phyloP scores from a whole-genome alignment of 169 alveolate species.

The Cryptosporidium tyzzeri region DNA sequence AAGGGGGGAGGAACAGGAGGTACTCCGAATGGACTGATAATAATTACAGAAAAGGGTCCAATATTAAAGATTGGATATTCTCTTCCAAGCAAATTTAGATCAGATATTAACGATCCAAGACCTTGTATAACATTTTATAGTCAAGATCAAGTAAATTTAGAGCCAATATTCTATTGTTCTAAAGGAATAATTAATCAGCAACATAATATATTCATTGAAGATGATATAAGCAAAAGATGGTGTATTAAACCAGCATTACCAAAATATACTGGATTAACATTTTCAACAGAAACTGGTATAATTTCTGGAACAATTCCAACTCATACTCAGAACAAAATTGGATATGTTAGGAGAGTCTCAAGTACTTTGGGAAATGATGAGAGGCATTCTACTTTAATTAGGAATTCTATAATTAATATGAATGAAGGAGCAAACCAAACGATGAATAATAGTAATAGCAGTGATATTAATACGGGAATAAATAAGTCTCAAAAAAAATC shows the following conservation, averaged over 20 bases:
- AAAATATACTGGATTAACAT: constrained; percentile 45
- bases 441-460: background rate
- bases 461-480: background rate
- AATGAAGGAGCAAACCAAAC: background rate
- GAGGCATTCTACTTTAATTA: background rate
- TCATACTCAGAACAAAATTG: constrained; percentile 11
- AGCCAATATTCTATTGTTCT: constrained; percentile 68
- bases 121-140: constrained; percentile 78
- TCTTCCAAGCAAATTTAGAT: constrained; percentile 71
- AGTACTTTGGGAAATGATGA: background rate
- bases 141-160: constrained; percentile 76
- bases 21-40: background rate
- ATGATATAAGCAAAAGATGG: constrained; percentile 28
- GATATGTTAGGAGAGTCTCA: constrained; percentile 1
- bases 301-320: constrained; percentile 40
- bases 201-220: background rate
- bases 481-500: background rate
- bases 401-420: background rate
- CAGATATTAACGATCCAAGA: constrained; percentile 78
- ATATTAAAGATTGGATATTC: constrained; percentile 76
- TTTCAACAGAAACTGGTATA: constrained; percentile 25
- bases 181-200: constrained; percentile 48
- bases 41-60: constrained; percentile 44
- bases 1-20: background rate
- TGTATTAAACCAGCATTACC: constrained; percentile 42